Evolutionary conservation across 441 rosid species (phyloP), one percentile per base, ranked within the genome.

Genomic region (Pelargonium exstipulatum): DNA sequence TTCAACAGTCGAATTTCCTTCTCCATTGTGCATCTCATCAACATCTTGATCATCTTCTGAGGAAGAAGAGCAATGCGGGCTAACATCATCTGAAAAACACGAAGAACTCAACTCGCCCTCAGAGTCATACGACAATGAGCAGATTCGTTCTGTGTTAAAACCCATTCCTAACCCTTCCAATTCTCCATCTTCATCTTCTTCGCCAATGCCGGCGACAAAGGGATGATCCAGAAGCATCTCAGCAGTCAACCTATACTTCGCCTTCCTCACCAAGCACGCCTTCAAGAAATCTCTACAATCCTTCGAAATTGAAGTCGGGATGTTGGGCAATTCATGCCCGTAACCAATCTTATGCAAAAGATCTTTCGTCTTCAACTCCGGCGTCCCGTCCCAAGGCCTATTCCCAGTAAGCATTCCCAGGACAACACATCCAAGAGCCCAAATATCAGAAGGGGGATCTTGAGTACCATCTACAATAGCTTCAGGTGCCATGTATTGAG

Each of bases 371-470:
- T 24, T 24, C 29, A 24, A 24, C 0, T 62, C 61, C 5, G 53
- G 18, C 42, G 60, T 69, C 29, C 32, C 4, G n/a, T 64, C 42
- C 80, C 77, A 80, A 6, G 78, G 67, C 10, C 48, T 65, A 68
- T 69, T 69, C 45, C 82, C 86, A 0, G 72, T 73, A 7, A 78
- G 65, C 85, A 77, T 79, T 74, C 72, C 80, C 17, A 62, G 53
- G 18, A 77, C 83, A 0, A 76, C 64, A 66, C 80, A 82, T 0
- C 83, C 82, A 45, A 83, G 73, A 2, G 81, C 77, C 84, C 82
- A 80, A 2, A 83, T 66, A 64, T 83, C 86, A 0, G 72, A 66
- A 0, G 82, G 67, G 24, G 73, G 67, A 57, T 74, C 82, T 37
- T 78, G 78, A 43, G 70, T 37, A 26, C 64, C 69, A 29, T 67